Conservation (phyloP, 2,329 filamentous ascomycete species). For the Ophiobolus disseminans region DNA sequence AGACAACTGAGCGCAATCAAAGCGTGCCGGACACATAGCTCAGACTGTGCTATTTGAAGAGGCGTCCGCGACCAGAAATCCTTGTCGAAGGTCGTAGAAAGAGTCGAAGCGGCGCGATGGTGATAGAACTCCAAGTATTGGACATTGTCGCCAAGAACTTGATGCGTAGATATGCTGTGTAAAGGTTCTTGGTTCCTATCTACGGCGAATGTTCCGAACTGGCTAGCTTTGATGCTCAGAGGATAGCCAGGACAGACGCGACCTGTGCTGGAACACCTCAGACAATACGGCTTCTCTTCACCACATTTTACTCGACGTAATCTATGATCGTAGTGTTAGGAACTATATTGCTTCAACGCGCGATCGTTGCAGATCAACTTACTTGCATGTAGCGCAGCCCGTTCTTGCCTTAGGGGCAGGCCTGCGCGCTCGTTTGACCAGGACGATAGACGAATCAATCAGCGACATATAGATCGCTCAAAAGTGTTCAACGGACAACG, state of each 20-base stretch:
- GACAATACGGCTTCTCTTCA: constrained; percentile 28
- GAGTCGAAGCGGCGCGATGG: constrained; percentile 42
- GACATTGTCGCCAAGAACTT: constrained; percentile 13
- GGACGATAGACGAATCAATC: not conserved
- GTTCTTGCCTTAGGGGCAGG: constrained; percentile 20
- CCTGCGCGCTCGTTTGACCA: constrained; percentile 1
- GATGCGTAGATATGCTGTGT: constrained; percentile 5
- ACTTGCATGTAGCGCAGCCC: constrained; percentile 34
- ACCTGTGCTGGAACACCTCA: constrained; percentile 30
- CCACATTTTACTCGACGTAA: constrained; percentile 35
- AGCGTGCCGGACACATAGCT: constrained; percentile 51
- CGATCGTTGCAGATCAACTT: constrained; percentile 1
- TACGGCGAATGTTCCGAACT: not conserved
- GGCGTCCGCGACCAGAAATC: constrained; percentile 52
- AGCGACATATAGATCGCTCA: not conserved
- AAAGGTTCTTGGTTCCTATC: not conserved
- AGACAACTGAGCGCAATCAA: constrained; percentile 50
- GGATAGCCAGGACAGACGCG: constrained; percentile 33
- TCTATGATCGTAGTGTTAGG: constrained; percentile 16
- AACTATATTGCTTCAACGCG: not conserved
- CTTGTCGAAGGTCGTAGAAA: constrained; percentile 40
- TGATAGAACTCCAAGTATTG: constrained; percentile 51
- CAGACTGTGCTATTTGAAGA: constrained; percentile 49
- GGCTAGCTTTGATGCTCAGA: constrained; percentile 1
- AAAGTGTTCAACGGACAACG: too few relatives aligned